Conservation (phyloP, 257 asterid species). For the Echites panduratus region DNA sequence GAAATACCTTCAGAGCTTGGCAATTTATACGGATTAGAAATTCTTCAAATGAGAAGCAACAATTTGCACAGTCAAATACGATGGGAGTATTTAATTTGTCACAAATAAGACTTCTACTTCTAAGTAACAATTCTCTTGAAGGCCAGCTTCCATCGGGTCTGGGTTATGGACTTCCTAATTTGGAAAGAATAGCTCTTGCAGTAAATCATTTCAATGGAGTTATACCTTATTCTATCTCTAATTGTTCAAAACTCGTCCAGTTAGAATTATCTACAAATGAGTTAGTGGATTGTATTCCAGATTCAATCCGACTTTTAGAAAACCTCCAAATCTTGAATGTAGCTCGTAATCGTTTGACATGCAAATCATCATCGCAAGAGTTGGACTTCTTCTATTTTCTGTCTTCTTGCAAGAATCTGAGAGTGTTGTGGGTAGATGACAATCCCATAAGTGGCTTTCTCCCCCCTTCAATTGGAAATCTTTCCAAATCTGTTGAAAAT, state of each 20-base stretch:
- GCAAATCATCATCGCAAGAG: too few species aligned
- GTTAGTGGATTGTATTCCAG: slow-evolving; percentile 23
- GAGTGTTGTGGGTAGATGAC: not conserved
- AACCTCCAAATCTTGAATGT: not conserved
- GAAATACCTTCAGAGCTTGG: slow-evolving; percentile 5
- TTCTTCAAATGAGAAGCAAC: not conserved
- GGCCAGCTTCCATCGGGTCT: slow-evolving; percentile 17
- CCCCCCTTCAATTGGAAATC: too few species aligned
- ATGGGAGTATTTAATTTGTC: slow-evolving; percentile 20
- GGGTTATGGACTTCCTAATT: slow-evolving; percentile 19
- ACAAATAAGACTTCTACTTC: not conserved
- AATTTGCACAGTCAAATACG: slow-evolving; percentile 22
- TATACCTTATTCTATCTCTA: slow-evolving; percentile 23
- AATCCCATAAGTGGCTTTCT: slow-evolving; percentile 13
- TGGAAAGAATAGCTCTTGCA: not conserved
- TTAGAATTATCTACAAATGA: slow-evolving; percentile 9
- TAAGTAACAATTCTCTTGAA: slow-evolving; percentile 6
- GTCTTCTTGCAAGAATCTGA: slow-evolving; percentile 6
- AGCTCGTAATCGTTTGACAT: not conserved
- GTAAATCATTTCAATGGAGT: slow-evolving; percentile 12
- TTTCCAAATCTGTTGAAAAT: too few species aligned
- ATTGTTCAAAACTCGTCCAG: slow-evolving; percentile 13
- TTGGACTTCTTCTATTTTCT: slow-evolving; percentile 9
- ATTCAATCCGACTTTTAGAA: slow-evolving; percentile 23
- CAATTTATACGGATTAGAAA: slow-evolving; percentile 12